Evolutionary conservation across 2,329 filamentous ascomycete genomes (phyloP).

Genomic region (Paracorniculantispora psalliotae): DNA sequence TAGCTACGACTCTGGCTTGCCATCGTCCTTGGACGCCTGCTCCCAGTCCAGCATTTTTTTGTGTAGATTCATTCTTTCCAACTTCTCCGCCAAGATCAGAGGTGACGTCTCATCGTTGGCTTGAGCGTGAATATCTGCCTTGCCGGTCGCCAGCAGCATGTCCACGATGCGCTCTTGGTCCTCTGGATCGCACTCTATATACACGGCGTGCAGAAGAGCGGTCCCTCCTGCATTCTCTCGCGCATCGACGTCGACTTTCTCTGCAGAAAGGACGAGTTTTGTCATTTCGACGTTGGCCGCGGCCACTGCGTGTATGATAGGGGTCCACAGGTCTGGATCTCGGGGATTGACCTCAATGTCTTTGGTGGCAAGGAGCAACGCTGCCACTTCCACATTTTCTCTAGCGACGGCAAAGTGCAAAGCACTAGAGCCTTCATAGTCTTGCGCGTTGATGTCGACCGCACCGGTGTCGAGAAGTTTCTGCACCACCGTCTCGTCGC

Average conservation of each 20-base stretch:
- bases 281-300: not conserved
- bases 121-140: not conserved
- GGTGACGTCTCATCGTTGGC: not conserved
- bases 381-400: not conserved
- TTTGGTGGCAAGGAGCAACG: not conserved
- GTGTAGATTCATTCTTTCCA: not conserved
- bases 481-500: not conserved
- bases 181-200: not conserved
- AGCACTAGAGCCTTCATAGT: not conserved
- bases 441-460: not conserved
- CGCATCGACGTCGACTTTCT: not conserved
- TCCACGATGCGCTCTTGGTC: not conserved
- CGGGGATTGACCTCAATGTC: not conserved
- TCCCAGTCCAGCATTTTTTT: not conserved
- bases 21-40: too few species aligned
- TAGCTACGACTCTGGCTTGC: too few species aligned
- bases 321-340: not conserved
- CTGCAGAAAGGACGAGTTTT: not conserved
- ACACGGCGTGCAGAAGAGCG: not conserved
- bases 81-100: not conserved
- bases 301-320: not conserved
- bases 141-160: not conserved
- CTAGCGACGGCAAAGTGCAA: not conserved
- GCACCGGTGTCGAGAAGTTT: not conserved
- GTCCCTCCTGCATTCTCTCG: not conserved